Evolutionary conservation across 768 basidiomycete genomes (phyloP), one percentile per base, ranked within the genome.

Genomic region (Leucocoprinus birnbaumii): DNA sequence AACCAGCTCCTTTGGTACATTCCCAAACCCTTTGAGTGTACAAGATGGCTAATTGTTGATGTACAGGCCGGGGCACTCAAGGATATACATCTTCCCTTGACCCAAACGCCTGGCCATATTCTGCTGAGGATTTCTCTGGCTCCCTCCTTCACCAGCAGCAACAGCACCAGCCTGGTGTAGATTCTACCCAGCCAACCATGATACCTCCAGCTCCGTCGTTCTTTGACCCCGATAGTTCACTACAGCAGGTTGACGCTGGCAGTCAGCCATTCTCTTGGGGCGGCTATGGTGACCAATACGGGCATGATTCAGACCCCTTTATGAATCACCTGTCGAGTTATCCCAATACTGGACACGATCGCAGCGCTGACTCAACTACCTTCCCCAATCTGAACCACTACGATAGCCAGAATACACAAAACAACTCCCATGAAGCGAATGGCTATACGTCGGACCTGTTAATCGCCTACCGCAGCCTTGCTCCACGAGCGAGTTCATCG

Each of bases 161-260:
- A n/a, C n/a, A n/a, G n/a, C 41, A 52, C 59, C 7, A 49, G 59
- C n/a, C n/a, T 19, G 59, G 65, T n/a, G 21, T 38, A 49, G 41
- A 62, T 47, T 62, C 66, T 9, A 34, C 57, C 42, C 65, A 66
- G 51, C 62, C 72, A 44, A 58, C 70, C 38, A 84, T 85, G 83
- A 84, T 85, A 58, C 78, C 79, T 35, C 74, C 82, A 14, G 71
- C 73, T 0, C 72, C 80, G 8, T 74, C 80, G 6, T 81, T 82
- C 61, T 85, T 83, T 63, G 80, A 80, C 52, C 71, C 80, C 4
- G 68, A 77, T 18, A 69, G 71, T 3, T 61, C 67, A n/a, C 61
- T 63, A 19, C 51, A 67, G 13, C 63, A 64, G 43, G 59, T 59
- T 43, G 62, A 67, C 58, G 48, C 54, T 24, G 62, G 65, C 37